Evolutionary conservation across 1,139 yeast genomes (phyloP).

Genomic region (Geotrichum bryndzae): DNA sequence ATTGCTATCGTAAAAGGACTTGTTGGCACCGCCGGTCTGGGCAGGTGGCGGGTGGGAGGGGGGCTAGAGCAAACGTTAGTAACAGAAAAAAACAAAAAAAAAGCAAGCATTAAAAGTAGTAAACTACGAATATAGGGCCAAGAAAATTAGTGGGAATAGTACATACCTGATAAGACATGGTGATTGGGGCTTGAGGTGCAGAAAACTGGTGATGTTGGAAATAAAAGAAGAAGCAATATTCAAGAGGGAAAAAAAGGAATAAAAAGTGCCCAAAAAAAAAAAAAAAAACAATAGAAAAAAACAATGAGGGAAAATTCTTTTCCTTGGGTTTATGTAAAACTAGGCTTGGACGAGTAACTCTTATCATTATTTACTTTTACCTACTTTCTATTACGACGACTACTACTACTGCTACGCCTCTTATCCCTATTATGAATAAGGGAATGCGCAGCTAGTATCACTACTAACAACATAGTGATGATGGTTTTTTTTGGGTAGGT

Average conservation of each 20-base stretch:
- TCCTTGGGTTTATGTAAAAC: too few relatives aligned
- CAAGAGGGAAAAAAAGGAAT: neutral
- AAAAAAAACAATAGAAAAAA: neutral
- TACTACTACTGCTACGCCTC: too few relatives aligned
- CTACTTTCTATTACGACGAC: too few relatives aligned
- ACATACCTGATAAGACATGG: neutral
- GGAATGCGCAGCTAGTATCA: too few relatives aligned
- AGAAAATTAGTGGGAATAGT: neutral
- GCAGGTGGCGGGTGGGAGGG: conserved; percentile 34
- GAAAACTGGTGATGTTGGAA: conserved; percentile 19
- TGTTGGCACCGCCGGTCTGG: conserved; percentile 4
- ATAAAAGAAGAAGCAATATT: conserved; percentile 11
- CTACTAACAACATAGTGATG: too few relatives aligned
- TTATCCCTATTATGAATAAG: too few relatives aligned
- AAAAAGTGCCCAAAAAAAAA: neutral
- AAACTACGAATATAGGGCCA: neutral
- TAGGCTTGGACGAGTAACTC: too few relatives aligned
- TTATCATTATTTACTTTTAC: too few relatives aligned
- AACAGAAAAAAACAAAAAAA: conserved; percentile 18
- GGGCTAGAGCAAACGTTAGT: conserved; percentile 51
- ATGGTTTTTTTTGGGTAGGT: too few relatives aligned
- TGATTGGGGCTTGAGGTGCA: neutral
- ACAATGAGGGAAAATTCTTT: too few relatives aligned
- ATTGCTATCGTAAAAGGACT: conserved; percentile 1
- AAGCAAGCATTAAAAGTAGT: too few relatives aligned